phyloP scores from a whole-genome alignment of 2,329 filamentous ascomycete genomes.

The Cytospora paraplurivora region DNA sequence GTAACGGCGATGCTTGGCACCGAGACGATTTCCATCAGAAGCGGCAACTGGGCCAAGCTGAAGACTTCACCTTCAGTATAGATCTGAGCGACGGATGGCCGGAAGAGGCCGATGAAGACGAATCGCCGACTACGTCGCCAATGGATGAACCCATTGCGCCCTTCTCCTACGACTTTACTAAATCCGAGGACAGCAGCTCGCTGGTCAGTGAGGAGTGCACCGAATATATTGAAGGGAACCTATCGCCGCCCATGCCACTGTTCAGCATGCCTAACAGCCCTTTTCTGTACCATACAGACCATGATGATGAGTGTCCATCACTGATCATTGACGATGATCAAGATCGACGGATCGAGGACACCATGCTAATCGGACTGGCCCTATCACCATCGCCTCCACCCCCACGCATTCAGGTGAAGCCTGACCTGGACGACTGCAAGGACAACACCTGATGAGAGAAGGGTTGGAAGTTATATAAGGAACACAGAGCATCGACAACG shows the following conservation, averaged over 20 bases:
- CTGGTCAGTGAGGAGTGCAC: neutral
- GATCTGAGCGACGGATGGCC: neutral
- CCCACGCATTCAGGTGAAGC: neutral
- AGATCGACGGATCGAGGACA: neutral
- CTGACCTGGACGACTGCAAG: neutral
- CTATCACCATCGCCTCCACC: neutral
- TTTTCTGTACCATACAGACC: neutral
- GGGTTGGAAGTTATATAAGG: neutral
- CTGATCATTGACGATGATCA: neutral
- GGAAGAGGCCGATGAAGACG: neutral
- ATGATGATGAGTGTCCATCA: neutral
- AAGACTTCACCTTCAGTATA: neutral
- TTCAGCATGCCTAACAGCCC: neutral
- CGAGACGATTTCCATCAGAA: neutral
- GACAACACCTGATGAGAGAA: too few relatives aligned
- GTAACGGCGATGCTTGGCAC: neutral
- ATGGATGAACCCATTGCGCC: neutral
- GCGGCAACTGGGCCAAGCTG: neutral
- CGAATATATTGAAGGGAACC: neutral
- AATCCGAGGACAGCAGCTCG: neutral
- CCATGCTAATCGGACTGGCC: neutral
- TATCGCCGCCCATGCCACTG: neutral
- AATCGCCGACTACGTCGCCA: neutral
- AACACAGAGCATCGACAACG: neutral
- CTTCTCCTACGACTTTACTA: neutral